A percentile compares a stretch with the other conserved stretches of the same genome.
Evolutionary conservation across 1,139 yeast species (phyloP).

Genomic region (Blastobotrys serpentis): DNA sequence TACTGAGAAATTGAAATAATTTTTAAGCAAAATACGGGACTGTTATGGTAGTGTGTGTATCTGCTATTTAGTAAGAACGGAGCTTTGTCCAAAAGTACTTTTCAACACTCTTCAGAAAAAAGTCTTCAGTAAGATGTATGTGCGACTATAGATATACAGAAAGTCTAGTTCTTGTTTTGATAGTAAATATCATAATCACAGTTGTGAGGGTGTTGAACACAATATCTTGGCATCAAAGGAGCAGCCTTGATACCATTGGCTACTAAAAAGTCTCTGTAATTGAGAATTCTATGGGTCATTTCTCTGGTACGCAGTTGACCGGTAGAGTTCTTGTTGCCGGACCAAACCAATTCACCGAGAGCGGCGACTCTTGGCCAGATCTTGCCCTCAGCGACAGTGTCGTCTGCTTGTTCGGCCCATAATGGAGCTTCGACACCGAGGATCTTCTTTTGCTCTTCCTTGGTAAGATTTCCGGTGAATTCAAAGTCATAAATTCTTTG

Average conservation of each 20-base stretch:
- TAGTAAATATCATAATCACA: slow-evolving; percentile 35
- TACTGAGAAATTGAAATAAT: no score
- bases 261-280: slow-evolving; percentile 47
- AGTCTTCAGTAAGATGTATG: no score
- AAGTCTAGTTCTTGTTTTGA: neutral
- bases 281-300: slow-evolving; percentile 45
- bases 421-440: slow-evolving; percentile 49
- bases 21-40: no score
- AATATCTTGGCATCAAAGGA: slow-evolving; percentile 47
- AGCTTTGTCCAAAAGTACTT: no score
- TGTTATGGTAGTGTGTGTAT: no score
- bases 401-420: slow-evolving; percentile 50
- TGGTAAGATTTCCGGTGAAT: slow-evolving; percentile 42
- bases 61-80: no score
- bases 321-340: slow-evolving; percentile 42
- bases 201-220: slow-evolving; percentile 44
- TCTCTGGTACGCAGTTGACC: slow-evolving; percentile 40
- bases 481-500: slow-evolving; percentile 48
- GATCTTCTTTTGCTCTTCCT: slow-evolving; percentile 39
- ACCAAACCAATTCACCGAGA: slow-evolving; percentile 49
- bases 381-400: slow-evolving; percentile 42
- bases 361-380: slow-evolving; percentile 53
- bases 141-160: no score
- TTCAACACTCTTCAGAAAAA: no score
- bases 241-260: slow-evolving; percentile 43